Evolutionary conservation across 2,329 filamentous ascomycete species (phyloP), one percentile per base, ranked within the genome.

Genomic region (Neonectria sp.): DNA sequence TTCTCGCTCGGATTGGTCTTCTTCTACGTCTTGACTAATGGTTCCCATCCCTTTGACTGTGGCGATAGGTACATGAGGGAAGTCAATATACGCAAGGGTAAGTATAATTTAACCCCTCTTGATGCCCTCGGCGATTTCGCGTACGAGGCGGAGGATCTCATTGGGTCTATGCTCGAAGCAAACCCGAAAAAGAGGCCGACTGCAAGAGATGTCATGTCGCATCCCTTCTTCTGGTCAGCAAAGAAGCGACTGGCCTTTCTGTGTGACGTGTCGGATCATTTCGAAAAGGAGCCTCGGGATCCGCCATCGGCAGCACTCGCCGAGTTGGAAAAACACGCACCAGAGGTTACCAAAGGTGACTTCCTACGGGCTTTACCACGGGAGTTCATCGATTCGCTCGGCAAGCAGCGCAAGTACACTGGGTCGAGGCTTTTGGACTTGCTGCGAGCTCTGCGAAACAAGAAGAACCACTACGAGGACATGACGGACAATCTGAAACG

Each of bases 1-100:
- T 99, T 99, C 83, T 97, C 95, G 0, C 88, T 99, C 40, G 96
- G 96, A 1, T 92, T 97, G 60, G 95, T 99, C n/a, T 99, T 98
- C 85, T 98, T 95, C 83, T 99, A 98, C 79, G 95, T 98, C n/a
- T 86, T 99, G 67, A 98, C 95, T 2, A 93, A 95, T 69, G 96
- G 96, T 17, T 90, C 88, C 2, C 96, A 99, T 79, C 96, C 96
- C 0, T 99, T 97, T 76, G 95, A 98, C 78, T 95, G 95, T 69
- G 95, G 96, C 63, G 95, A 96, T 77, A 91, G 94, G 56, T 98
- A 96, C 85, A 97, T 97, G 90, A 91, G 96, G 59, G 96, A 99
- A 81, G 93, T 97, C 75, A 98, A 99, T 80, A 98, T 99, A 75
- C 95, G 97, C 75, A 97, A 97, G 79, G 93, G 94, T 71, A 91